Evolutionary conservation across 2,329 filamentous ascomycete genomes (phyloP), one percentile per base, ranked within the genome.

Genomic region (Aspergillus hortae): DNA sequence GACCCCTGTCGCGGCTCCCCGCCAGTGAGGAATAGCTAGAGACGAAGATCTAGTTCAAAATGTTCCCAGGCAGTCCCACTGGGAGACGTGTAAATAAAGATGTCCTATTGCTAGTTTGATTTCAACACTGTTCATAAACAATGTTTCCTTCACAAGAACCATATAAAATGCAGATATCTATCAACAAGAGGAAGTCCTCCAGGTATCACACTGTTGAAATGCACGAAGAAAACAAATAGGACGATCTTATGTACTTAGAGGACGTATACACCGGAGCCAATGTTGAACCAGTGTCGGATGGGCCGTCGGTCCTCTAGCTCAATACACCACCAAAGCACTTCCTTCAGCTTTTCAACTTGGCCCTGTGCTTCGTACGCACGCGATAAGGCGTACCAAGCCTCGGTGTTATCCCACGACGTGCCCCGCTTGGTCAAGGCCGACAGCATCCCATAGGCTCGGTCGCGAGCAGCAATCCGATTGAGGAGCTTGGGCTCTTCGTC

Each of bases 291-390:
- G 53, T 83, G 81, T 52, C 94, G 83, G 44, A 96, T 81, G 0
- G 87, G 90, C 58, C 83, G 84, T 6, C 84, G 85, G 67, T 99
- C 92, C 68, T 97, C 94, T 27, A 99, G 78, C 72, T 96, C 91
- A 11, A 99, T 89, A 62, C 92, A 95, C 91, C 92, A 97, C 94
- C 94, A 97, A 6, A 97, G 79, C 43, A 92, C 90, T 61, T 94
- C 88, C 74, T 92, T 95, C 12, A 94, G 88, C 76, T 92, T 95
- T 35, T 94, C 89, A 1, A 84, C 72, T 74, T 96, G 89, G 0
- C 88, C 89, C 52, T 89, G 89, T 66, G 91, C 84, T 71, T 99
- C 94, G 65, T 96, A 89, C 9, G 90, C 91, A 56, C 90, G 80
- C 0, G 91, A 89, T 32, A 99, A 80, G 4, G 88, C 83, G 65